A percentile compares a stretch with the other conserved stretches of the same genome.
These are phyloP conservation scores for Calonectria pauciramosa DNA, from an alignment of 2,329 filamentous ascomycete species.

Conservation along the genomic window DNA sequence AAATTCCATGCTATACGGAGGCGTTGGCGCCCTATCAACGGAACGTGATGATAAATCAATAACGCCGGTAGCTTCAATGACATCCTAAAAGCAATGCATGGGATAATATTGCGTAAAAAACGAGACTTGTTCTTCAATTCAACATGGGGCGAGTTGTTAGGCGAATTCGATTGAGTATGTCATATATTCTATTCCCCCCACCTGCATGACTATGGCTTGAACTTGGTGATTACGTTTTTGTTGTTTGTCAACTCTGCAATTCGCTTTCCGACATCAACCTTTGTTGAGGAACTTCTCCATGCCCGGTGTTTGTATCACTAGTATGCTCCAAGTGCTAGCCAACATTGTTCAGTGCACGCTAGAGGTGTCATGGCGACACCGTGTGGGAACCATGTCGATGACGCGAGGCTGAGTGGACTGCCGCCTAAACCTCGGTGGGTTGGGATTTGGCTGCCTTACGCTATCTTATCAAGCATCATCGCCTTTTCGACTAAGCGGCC, in stretches of 20 bases:
- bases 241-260: too few relatives aligned
- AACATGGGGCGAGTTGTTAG: neutral
- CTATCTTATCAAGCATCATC: slow-evolving; percentile 50
- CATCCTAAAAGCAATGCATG: neutral
- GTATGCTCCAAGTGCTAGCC: neutral
- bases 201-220: neutral
- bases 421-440: slow-evolving; percentile 43
- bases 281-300: neutral
- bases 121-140: neutral
- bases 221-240: neutral
- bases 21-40: neutral
- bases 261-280: neutral
- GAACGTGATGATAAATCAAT: neutral
- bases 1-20: neutral
- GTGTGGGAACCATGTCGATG: slow-evolving; percentile 18
- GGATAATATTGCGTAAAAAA: neutral
- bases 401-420: slow-evolving; percentile 26
- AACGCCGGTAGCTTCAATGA: neutral
- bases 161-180: neutral
- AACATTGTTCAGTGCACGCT: neutral
- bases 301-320: neutral
- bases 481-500: slow-evolving; percentile 41
- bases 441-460: slow-evolving; percentile 43
- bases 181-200: neutral
- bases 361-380: slow-evolving; percentile 5